Percentiles rank a stretch among this genome's conserved stretches.
phyloP scores from a whole-genome alignment of 2,329 filamentous ascomycete species.

The Teratosphaeriaceae sp. region DNA sequence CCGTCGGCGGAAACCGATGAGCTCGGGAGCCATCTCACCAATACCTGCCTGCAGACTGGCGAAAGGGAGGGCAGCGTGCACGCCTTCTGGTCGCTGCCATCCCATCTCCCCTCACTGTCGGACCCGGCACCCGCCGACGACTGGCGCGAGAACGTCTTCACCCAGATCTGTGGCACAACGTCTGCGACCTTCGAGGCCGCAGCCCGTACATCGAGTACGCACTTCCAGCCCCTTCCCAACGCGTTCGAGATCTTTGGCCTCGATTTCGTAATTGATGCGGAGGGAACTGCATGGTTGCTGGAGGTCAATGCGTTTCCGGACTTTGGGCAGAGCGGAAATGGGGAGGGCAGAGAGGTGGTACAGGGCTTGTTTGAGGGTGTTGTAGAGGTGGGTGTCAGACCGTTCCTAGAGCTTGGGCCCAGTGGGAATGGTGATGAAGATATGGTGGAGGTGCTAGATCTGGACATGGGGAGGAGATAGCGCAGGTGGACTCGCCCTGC shows the following conservation, averaged over 20 bases:
- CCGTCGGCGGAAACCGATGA: conserved; percentile 37
- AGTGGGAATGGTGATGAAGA: conserved; percentile 10
- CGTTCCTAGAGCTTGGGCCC: conserved; percentile 54
- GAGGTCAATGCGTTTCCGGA: conserved; percentile 97
- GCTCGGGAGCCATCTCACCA: conserved; percentile 78
- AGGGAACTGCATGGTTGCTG: conserved; percentile 64
- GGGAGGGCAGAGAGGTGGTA: conserved; percentile 64
- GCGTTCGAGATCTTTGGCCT: conserved; percentile 89
- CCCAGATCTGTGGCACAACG: conserved; percentile 66
- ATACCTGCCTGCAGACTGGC: conserved; percentile 76
- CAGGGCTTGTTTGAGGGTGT: conserved; percentile 70
- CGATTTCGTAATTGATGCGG: conserved; percentile 74
- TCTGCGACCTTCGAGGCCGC: conserved; percentile 81
- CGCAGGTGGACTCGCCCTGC: no score
- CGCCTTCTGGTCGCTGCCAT: conserved; percentile 65
- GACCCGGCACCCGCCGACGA: conserved; percentile 24
- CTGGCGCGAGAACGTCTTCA: conserved; percentile 57
- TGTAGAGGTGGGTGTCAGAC: conserved; percentile 57
- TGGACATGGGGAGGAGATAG: conserved; percentile 39
- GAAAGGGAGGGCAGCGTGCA: conserved; percentile 59
- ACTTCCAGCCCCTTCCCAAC: conserved; percentile 85
- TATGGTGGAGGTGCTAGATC: conserved; percentile 38
- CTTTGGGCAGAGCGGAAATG: conserved; percentile 86
- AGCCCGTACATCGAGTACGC: conserved; percentile 72
- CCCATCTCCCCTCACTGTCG: conserved; percentile 18